These are phyloP conservation scores for Solanum infundibuliforme DNA, from an alignment of 257 asterid genomes.

Conservation along the genomic window DNA sequence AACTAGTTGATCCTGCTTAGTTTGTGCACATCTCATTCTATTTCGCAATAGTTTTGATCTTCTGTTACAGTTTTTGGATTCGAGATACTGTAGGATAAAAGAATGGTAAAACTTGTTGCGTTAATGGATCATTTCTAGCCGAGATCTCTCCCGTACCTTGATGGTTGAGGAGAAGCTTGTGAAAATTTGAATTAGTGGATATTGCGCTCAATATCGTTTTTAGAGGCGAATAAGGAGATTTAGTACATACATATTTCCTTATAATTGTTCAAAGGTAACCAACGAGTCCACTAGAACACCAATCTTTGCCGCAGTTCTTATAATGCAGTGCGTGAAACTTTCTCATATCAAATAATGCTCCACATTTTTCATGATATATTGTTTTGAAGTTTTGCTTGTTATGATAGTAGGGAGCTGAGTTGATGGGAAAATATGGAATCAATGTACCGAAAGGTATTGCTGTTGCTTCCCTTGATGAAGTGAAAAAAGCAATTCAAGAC, in stretches of 20 bases:
- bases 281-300: neutral
- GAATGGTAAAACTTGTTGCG: neutral
- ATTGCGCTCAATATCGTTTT: neutral
- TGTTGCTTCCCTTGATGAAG: conserved; percentile 50
- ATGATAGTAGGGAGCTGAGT: conserved; percentile 64
- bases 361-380: neutral
- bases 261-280: neutral
- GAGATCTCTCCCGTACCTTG: neutral
- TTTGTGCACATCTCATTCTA: neutral
- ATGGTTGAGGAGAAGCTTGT: neutral
- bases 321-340: neutral
- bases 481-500: conserved; percentile 48
- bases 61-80: neutral
- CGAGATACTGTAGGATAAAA: neutral
- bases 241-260: neutral
- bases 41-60: neutral
- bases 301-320: neutral
- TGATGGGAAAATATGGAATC: conserved; percentile 85
- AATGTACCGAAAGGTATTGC: conserved; percentile 89
- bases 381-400: neutral
- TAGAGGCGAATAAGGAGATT: neutral
- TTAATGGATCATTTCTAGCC: neutral
- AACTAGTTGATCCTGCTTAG: neutral
- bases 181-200: neutral
- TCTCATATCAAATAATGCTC: neutral